Percentiles rank a stretch among this genome's conserved stretches.
Evolutionary conservation across 345 rosid species (phyloP).

Genomic region (Bretschneidera sinensis): DNA sequence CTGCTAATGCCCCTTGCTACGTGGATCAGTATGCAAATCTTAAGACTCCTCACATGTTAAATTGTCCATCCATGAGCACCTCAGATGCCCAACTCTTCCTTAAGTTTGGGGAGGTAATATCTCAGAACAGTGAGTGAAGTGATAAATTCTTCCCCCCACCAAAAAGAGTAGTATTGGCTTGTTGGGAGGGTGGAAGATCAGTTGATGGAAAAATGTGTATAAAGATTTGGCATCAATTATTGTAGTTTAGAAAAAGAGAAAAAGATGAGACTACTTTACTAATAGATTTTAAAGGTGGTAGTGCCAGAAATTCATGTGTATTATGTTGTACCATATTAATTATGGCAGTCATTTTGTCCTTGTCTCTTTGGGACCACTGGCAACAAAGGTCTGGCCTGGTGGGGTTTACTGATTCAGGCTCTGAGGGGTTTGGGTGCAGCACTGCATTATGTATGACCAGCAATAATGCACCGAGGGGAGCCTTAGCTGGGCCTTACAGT

Average conservation of each 20-base stretch:
- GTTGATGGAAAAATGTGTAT: constrained; percentile 12
- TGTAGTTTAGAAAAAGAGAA: constrained; percentile 12
- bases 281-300: constrained; percentile 1
- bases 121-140: constrained; percentile 57
- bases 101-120: constrained; percentile 90
- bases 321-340: constrained; percentile 1
- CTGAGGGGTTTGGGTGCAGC: constrained; percentile 12
- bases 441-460: constrained; percentile 16
- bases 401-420: constrained; percentile 10
- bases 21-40: constrained; percentile 85
- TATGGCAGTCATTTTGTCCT: constrained; percentile 19
- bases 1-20: constrained; percentile 50
- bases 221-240: constrained; percentile 16
- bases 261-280: constrained; percentile 2
- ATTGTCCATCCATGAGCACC: constrained; percentile 90
- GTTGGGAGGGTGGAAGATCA: background rate
- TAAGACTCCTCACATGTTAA: constrained; percentile 72
- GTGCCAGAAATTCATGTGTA: constrained; percentile 11
- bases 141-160: background rate
- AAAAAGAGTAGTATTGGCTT: no score
- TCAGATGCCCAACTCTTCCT: constrained; percentile 91
- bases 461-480: constrained; percentile 29
- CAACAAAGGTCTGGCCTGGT: constrained; percentile 12
- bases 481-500: constrained; percentile 3
- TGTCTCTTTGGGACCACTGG: constrained; percentile 13